phyloP scores from a whole-genome alignment of 2,329 filamentous ascomycete species.

The Sporothrix brasiliensis region DNA sequence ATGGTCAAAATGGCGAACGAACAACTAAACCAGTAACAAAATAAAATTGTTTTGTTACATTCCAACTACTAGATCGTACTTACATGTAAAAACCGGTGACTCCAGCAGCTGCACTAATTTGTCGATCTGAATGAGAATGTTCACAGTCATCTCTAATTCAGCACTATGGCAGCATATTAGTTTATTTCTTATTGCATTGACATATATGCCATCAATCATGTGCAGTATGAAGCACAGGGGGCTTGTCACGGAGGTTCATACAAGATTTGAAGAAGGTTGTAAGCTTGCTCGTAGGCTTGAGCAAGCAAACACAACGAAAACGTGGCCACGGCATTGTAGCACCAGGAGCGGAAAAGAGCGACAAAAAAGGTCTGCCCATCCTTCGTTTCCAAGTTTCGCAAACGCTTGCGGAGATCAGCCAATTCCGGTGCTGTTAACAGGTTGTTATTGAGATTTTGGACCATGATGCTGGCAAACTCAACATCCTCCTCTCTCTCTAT shows the following conservation, averaged over 20 bases:
- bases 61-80: slow-evolving; percentile 42
- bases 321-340: slow-evolving; percentile 95
- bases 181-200: not conserved
- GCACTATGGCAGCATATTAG: slow-evolving; percentile 59
- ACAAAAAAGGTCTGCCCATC: slow-evolving; percentile 97
- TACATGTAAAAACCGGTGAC: slow-evolving; percentile 96
- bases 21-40: not conserved
- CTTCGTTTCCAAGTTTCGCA: slow-evolving; percentile 87
- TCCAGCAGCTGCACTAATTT: slow-evolving; percentile 96
- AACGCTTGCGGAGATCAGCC: slow-evolving; percentile 82
- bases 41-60: not conserved
- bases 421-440: slow-evolving; percentile 96
- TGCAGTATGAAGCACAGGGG: not conserved
- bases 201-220: not conserved
- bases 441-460: slow-evolving; percentile 98
- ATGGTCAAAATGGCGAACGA: not conserved
- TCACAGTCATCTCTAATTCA: slow-evolving; percentile 97
- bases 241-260: slow-evolving; percentile 48
- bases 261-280: slow-evolving; percentile 95
- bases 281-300: slow-evolving; percentile 97
- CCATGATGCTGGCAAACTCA: slow-evolving; percentile 99
- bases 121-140: slow-evolving; percentile 97
- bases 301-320: slow-evolving; percentile 94
- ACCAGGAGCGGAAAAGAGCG: slow-evolving; percentile 93
- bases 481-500: slow-evolving; percentile 97